These are phyloP conservation scores for Cucurbita ficifolia DNA, from an alignment of 306 rosid genomes.

Conservation along the genomic window DNA sequence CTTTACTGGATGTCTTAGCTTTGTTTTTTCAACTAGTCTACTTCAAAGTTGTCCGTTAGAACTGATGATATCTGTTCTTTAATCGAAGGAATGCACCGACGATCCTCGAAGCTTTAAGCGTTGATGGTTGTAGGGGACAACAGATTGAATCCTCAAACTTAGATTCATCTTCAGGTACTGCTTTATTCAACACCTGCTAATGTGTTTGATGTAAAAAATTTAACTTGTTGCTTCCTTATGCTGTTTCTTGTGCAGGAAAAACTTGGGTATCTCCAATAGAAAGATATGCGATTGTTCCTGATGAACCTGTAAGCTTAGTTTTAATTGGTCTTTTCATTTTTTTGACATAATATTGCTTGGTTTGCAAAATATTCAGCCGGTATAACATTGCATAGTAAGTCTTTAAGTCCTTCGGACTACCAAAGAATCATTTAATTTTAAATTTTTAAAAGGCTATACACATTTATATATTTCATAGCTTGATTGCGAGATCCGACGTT, in stretches of 20 bases:
- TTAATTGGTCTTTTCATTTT: not conserved
- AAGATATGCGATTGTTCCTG: conserved; percentile 96
- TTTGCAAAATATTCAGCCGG: not conserved
- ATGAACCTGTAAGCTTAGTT: conserved; percentile 57
- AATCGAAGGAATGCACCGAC: conserved; percentile 61
- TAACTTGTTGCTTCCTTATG: conserved; percentile 2
- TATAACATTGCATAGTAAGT: too few species aligned
- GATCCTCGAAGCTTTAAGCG: conserved; percentile 72
- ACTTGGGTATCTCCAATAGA: conserved; percentile 46
- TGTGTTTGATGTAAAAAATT: not conserved
- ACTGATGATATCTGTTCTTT: conserved; percentile 13
- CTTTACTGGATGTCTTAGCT: not conserved
- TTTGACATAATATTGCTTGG: not conserved
- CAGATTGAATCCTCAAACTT: conserved; percentile 55
- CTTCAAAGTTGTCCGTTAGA: not conserved
- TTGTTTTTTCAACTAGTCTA: not conserved
- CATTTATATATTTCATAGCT: not conserved
- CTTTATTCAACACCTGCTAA: conserved; percentile 5
- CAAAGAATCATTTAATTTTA: not conserved
- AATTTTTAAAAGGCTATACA: not conserved
- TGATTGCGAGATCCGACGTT: too few species aligned
- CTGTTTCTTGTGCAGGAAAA: conserved; percentile 32
- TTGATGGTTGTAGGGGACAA: conserved; percentile 71
- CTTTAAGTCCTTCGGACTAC: not conserved
- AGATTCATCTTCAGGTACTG: conserved; percentile 55